Evolutionary conservation across 2,329 filamentous ascomycete genomes (phyloP), one percentile per base, ranked within the genome.

Genomic region (Didymosphaeria variabile): DNA sequence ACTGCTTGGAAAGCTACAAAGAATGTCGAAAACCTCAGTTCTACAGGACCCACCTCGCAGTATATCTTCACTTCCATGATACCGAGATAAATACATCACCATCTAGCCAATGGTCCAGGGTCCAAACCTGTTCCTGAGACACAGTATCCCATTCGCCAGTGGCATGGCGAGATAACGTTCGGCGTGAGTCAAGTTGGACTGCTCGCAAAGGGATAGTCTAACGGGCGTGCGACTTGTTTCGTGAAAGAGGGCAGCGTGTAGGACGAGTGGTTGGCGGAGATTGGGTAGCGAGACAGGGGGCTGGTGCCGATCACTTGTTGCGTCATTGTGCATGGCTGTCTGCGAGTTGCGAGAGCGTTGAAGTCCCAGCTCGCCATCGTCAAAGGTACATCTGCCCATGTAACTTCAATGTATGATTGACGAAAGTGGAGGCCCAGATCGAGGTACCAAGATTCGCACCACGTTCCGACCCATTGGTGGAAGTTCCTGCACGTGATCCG

Each of bases 91-190:
- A 52, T 53, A 49, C 49, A 45, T 42, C 47, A 55, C 45, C 26
- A n/a, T 12, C 23, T 19, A 49, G 10, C 56, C 56, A 40, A 54
- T 44, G 12, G 55, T 34, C 58, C 45, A 50, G 62, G 66, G 54
- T 54, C 60, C 50, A 69, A 70, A 67, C 68, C 65, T 67, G 66
- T 65, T 68, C 58, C 65, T 68, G 58, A 44, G 31, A 52, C 52
- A 31, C 34, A 5, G 44, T 19, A 17, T 13, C 29, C 5, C 45
- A 45, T 58, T 57, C n/a, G 59, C 55, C 59, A 42, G 46, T 44
- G 42, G 29, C 55, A 55, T 49, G 8, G 40, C 42, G 26, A 9
- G 57, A 63, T 55, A 57, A 58, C 49, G 54, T 19, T 63, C 54
- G 57, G 57, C 26, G 9, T 32, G 19, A 51, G n/a, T 36, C 50